phyloP scores from a whole-genome alignment of 2,329 filamentous ascomycete species.

The Diaporthe eres region DNA sequence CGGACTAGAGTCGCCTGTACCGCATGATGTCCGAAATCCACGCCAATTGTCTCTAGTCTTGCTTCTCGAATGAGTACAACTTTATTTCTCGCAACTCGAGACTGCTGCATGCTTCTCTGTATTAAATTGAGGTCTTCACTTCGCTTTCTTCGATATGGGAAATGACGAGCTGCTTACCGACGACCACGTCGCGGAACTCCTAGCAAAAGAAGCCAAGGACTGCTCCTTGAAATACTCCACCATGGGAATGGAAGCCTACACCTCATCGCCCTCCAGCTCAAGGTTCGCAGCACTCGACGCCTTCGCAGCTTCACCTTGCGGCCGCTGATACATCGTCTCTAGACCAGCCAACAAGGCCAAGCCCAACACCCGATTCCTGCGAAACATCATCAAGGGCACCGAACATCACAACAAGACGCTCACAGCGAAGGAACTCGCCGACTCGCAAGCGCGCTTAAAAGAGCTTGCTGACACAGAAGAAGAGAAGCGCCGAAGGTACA shows the following conservation, averaged over 20 bases:
- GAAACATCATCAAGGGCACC: constrained; percentile 89
- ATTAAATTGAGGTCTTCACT: background rate
- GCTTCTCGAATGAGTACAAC: background rate
- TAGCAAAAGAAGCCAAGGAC: constrained; percentile 83
- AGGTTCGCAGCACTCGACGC: constrained; percentile 41
- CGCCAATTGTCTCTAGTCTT: background rate
- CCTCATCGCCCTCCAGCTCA: constrained; percentile 57
- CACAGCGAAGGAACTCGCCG: constrained; percentile 85
- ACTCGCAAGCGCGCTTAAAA: constrained; percentile 79
- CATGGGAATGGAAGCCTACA: constrained; percentile 79
- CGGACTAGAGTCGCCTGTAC: background rate
- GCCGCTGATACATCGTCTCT: constrained; percentile 38
- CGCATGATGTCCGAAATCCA: constrained; percentile 13
- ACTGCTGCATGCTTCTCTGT: background rate
- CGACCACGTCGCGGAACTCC: constrained; percentile 83
- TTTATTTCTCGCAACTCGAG: background rate
- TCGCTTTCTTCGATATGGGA: constrained; percentile 50
- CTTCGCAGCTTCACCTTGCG: constrained; percentile 38
- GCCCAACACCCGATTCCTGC: constrained; percentile 91
- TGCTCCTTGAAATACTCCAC: constrained; percentile 81
- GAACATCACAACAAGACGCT: constrained; percentile 91
- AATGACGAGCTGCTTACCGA: constrained; percentile 74
- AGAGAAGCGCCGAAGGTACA: constrained; percentile 58
- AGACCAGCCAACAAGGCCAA: constrained; percentile 81
- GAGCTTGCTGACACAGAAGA: constrained; percentile 67